Evolutionary conservation across 345 rosid species (phyloP), one percentile per base, ranked within the genome.

Genomic region (Boechera stricta): DNA sequence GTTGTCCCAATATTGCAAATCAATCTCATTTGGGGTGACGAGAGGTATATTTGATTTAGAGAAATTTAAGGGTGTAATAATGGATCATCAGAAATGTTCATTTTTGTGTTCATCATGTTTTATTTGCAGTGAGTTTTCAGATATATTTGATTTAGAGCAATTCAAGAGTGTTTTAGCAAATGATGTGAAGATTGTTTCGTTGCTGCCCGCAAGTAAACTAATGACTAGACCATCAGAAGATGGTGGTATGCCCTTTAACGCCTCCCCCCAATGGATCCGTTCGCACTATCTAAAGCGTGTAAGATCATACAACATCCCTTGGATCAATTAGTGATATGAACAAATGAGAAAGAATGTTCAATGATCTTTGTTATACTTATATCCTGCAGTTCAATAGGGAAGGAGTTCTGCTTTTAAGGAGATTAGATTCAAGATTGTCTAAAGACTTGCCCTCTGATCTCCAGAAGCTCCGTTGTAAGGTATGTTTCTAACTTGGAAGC

Each of bases 11-110:
- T 89, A 62, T 77, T 96, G 80, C 99, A 96, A 90, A 88, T 96
- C 79, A 93, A 93, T 78, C 94, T 90, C 83, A 90, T 96, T 52
- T 96, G 99, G 99, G 92, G 92, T n/a, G 99, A 96, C 74, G 99
- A 96, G 74, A 96, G 99, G 99, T 91, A 79, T 66, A 16, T 7
- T 41, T 41, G 45, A 10, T 41, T 41, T 11, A 41, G 45, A 48
- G 53, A 1, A 16, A 48, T 16, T 2, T 7, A 5, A 32, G 2
- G 38, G 11, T 16, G 13, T 76, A 55, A 41, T 77, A 48, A 41
- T 51, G 36, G 16, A 36, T 57, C 67, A 44, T 51, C 4, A 32
- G 44, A 31, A 73, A 64, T 67, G 68, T 42, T 66, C 49, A 33
- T 36, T 21, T 44, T 24, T 45, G 38, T 60, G 16, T 64, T 53